phyloP scores from a whole-genome alignment of 352 stramenopile genomes.

The Pythium myriotylum region DNA sequence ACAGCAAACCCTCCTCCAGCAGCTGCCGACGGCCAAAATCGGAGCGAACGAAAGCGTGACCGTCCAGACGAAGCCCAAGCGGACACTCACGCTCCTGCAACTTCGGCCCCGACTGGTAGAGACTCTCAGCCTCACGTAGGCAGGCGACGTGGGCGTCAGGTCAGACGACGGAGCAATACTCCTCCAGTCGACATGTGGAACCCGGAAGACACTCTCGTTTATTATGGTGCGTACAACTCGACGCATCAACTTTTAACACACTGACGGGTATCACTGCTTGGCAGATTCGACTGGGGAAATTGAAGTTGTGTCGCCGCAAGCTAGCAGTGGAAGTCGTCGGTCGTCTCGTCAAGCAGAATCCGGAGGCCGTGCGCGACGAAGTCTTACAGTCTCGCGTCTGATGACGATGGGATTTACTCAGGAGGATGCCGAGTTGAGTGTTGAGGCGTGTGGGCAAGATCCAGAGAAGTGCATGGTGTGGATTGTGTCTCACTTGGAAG shows the following conservation, averaged over 20 bases:
- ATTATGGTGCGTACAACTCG: constrained; percentile 11
- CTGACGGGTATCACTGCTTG: neutral
- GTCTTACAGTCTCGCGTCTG: constrained; percentile 59
- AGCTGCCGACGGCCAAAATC: too few relatives aligned
- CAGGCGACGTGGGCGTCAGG: neutral
- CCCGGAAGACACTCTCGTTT: constrained; percentile 11
- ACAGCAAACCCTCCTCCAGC: neutral
- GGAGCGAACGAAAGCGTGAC: too few relatives aligned
- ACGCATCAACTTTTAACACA: neutral
- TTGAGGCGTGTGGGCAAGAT: constrained; percentile 56
- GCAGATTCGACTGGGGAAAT: constrained; percentile 15
- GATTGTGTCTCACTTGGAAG: constrained; percentile 77
- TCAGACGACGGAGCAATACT: constrained; percentile 1
- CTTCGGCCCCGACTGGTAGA: too few relatives aligned
- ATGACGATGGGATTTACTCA: constrained; percentile 64
- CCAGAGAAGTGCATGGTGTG: constrained; percentile 79
- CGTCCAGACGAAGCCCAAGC: too few relatives aligned
- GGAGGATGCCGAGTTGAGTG: constrained; percentile 66
- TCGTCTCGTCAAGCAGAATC: constrained; percentile 25
- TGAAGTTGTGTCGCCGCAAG: constrained; percentile 13
- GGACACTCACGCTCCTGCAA: too few relatives aligned
- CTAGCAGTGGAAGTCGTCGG: constrained; percentile 2
- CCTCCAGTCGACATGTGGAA: constrained; percentile 3
- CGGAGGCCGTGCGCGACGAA: constrained; percentile 40
- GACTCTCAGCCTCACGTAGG: too few relatives aligned